Evolutionary conservation across 345 rosid genomes (phyloP), one percentile per base, ranked within the genome.

Genomic region (Lumnitzera littorea): DNA sequence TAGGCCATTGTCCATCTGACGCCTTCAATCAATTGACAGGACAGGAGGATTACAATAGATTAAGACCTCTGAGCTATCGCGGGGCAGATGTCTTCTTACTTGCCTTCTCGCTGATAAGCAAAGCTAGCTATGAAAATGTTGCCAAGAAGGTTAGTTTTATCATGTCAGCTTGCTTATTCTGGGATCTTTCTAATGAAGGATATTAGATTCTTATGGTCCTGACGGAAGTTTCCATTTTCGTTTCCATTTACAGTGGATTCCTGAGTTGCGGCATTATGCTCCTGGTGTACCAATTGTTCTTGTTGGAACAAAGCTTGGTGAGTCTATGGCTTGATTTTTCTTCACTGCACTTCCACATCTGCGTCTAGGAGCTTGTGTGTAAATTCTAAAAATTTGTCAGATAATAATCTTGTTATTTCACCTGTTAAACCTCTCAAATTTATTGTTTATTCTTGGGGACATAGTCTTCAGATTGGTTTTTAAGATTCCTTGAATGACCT

Each of bases 31-130:
- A 36, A 36, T 36, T 36, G 36, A 74, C 83, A 91, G 97, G 97
- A 55, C 97, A 91, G 78, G 97, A 91, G 68, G 97, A 91, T 65
- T 91, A 91, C 72, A 88, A 87, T 61, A 84, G 97, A 72, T 68
- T 91, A 63, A 80, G 97, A 63, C 97, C 97, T 46, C 71, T 91
- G 80, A 91, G 97, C 73, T 91, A 91, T 70, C 89, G 96, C 0
- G 97, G 97, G 23, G 92, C 97, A 17, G 96, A 88, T 70, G 96
- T 91, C 53, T 91, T 91, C 81, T 71, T 91, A 62, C 86, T 91
- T 24, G 91, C 97, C 2, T 91, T 91, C 80, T 87, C 96, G 50
- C 91, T 91, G 63, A 82, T 87, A 63, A 85, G 96, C 91, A 91
- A 85, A 77, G 97, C 96, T 60, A 91, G 97, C 74, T 91, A 87